Conservation (phyloP, 352 stramenopile genomes). For the Globisporangium cystogenes region DNA sequence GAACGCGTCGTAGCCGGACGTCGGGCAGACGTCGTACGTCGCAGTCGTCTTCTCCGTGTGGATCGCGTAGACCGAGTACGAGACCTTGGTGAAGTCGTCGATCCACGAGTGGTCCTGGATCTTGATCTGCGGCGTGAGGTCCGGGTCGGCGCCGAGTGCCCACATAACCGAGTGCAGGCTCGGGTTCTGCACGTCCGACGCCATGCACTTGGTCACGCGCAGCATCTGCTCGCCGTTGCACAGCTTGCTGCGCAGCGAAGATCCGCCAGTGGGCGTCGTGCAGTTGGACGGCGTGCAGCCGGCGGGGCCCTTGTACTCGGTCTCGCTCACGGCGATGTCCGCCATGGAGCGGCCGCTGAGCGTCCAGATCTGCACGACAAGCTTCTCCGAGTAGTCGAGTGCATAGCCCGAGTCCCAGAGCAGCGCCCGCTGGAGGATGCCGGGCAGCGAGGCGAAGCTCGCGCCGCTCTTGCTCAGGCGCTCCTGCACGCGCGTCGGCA, state of each 20-base stretch:
- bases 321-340: constrained; percentile 17
- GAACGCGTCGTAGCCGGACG: constrained; percentile 2
- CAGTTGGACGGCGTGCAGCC: constrained; percentile 16
- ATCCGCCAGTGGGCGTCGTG: constrained; percentile 10
- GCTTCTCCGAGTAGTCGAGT: constrained; percentile 8
- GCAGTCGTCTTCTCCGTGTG: not conserved
- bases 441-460: constrained; percentile 18
- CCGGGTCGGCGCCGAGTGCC: constrained; percentile 11
- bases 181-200: constrained; percentile 6
- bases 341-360: constrained; percentile 22
- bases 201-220: constrained; percentile 18
- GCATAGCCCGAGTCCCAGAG: constrained; percentile 53
- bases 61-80: constrained; percentile 6
- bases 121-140: not conserved
- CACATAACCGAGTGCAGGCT: constrained; percentile 19
- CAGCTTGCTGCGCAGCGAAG: constrained; percentile 10
- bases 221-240: constrained; percentile 21
- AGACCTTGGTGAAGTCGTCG: not conserved
- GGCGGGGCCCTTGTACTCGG: constrained; percentile 13
- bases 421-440: constrained; percentile 40
- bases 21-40: not conserved
- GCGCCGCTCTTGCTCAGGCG: constrained; percentile 15
- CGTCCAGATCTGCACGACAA: constrained; percentile 22
- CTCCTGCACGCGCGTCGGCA: constrained; percentile 2
- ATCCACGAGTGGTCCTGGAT: constrained; percentile 5